phyloP scores from a whole-genome alignment of 1,139 yeast species.

The Arxiozyma heterogenica region DNA sequence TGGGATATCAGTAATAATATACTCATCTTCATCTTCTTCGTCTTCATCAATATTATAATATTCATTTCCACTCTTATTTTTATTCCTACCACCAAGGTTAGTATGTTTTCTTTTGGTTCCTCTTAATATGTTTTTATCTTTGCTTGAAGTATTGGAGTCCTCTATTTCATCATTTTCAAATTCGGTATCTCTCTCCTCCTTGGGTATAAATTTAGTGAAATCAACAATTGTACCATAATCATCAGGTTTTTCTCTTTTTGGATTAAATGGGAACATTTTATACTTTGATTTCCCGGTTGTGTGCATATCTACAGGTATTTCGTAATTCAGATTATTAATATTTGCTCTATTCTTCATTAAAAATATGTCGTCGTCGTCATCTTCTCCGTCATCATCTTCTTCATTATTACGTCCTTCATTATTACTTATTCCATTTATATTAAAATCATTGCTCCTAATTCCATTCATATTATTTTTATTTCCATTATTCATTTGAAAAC shows the following conservation, averaged over 20 bases:
- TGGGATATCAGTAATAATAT: conserved; percentile 16
- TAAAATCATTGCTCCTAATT: background rate
- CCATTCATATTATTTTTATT: background rate
- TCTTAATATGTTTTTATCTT: conserved; percentile 22
- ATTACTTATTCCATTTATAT: conserved; percentile 4
- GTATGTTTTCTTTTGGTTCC: conserved; percentile 11
- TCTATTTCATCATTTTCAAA: conserved; percentile 21
- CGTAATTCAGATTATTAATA: conserved; percentile 15
- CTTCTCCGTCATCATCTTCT: conserved; percentile 31
- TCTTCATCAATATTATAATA: conserved; percentile 6
- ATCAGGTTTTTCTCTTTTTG: conserved; percentile 53
- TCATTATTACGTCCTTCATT: background rate
- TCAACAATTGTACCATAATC: conserved; percentile 80
- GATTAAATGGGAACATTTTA: conserved; percentile 69
- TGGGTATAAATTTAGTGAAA: conserved; percentile 40
- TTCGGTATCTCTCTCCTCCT: conserved; percentile 41
- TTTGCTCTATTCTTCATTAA: conserved; percentile 7
- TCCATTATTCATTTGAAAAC: conserved; percentile 4
- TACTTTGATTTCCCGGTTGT: conserved; percentile 52
- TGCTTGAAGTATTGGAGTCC: background rate
- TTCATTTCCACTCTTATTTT: background rate
- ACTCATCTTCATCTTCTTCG: conserved; percentile 25
- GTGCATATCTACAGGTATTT: conserved; percentile 46
- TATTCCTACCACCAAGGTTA: conserved; percentile 9
- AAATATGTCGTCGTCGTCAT: conserved; percentile 32